phyloP scores from a whole-genome alignment of 139 green algal genomes.

The Coelastrella sp. region DNA sequence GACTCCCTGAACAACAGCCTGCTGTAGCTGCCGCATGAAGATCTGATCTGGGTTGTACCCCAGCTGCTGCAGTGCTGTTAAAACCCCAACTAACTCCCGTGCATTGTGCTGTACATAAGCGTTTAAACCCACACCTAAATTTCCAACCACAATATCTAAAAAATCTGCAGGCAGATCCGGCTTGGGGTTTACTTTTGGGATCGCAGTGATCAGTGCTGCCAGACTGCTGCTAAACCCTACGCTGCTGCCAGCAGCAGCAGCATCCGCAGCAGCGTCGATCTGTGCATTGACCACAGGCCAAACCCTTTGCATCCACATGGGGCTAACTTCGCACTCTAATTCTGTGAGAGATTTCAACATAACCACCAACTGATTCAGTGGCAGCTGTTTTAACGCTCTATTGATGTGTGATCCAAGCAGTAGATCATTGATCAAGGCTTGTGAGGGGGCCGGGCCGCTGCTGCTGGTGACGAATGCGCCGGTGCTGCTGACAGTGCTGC shows the following conservation, averaged over 20 bases:
- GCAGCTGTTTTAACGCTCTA: conserved; percentile 6
- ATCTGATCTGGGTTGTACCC: conserved; percentile 2
- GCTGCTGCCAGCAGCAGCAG: not conserved
- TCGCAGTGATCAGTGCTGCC: not conserved
- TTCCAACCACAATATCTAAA: conserved; percentile 8
- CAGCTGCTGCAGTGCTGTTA: conserved; percentile 1
- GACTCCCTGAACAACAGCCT: not conserved
- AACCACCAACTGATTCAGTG: conserved; percentile 29
- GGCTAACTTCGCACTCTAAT: not conserved
- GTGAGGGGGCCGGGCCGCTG: not conserved
- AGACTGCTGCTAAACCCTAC: not conserved
- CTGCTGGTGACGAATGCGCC: conserved; percentile 2
- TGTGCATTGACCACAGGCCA: conserved; percentile 14
- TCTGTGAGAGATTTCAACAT: conserved; percentile 28
- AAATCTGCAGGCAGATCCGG: conserved; percentile 23
- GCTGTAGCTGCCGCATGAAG: conserved; percentile 18
- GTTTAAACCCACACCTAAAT: not conserved
- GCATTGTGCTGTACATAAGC: not conserved
- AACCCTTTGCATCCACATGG: conserved; percentile 17
- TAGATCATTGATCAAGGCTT: conserved; percentile 15
- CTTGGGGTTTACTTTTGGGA: conserved; percentile 1
- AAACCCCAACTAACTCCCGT: not conserved
- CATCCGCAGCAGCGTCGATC: conserved; percentile 18
- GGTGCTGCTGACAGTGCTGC: not conserved
- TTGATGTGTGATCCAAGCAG: conserved; percentile 27